These are phyloP conservation scores for Tubosaeta sp. DNA, from an alignment of 768 basidiomycete species.

Conservation along the genomic window DNA sequence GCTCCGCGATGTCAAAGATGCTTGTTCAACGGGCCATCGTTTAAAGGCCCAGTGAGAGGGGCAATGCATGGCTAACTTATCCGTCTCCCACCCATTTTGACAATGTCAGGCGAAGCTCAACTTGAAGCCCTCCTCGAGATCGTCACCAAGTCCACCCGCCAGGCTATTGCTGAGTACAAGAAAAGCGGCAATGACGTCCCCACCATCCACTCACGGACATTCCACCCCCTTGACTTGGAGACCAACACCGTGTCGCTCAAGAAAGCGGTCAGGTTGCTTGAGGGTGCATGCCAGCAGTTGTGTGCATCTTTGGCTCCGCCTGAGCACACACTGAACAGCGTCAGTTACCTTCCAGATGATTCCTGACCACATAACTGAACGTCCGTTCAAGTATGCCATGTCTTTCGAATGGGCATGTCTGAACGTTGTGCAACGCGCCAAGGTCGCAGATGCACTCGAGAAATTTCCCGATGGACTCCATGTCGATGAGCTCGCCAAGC, in stretches of 20 bases:
- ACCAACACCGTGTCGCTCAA: slow-evolving; percentile 18
- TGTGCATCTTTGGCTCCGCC: slow-evolving; percentile 26
- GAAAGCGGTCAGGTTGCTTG: slow-evolving; percentile 10
- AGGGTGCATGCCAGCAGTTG: slow-evolving; percentile 4
- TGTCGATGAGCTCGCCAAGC: slow-evolving; percentile 2
- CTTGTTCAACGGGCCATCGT: no score
- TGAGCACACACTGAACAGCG: slow-evolving; percentile 26
- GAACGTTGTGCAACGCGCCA: slow-evolving; percentile 19
- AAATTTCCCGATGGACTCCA: slow-evolving; percentile 27
- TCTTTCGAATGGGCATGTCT: slow-evolving; percentile 27
- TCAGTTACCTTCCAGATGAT: slow-evolving; percentile 1
- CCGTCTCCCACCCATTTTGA: background rate
- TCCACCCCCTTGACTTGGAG: slow-evolving; percentile 22
- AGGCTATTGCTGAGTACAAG: slow-evolving; percentile 19
- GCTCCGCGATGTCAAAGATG: no score
- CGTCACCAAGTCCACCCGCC: background rate
- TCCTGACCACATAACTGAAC: background rate
- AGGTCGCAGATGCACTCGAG: slow-evolving; percentile 25
- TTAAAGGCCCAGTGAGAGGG: no score
- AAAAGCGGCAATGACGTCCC: slow-evolving; percentile 19
- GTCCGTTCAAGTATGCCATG: slow-evolving; percentile 9
- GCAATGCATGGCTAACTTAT: no score
- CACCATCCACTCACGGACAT: slow-evolving; percentile 19
- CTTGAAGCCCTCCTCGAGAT: background rate
- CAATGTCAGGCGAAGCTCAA: no score